A percentile compares a stretch with the other conserved stretches of the same genome.
These are phyloP conservation scores for Eudorina sp. DNA, from an alignment of 139 green algal species.

Conservation along the genomic window DNA sequence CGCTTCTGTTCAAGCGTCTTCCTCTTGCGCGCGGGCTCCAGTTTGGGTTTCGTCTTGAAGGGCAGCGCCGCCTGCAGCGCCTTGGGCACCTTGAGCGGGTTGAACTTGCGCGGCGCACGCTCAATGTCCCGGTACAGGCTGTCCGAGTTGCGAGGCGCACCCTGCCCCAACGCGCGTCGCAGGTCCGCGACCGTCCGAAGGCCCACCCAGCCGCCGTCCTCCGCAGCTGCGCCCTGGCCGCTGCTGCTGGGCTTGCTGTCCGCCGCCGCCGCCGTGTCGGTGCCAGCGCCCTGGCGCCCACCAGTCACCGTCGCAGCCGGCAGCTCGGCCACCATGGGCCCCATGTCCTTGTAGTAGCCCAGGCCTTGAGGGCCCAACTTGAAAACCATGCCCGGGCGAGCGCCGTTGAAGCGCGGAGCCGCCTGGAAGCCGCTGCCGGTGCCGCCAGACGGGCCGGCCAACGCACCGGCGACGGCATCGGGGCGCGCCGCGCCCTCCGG, in stretches of 20 bases:
- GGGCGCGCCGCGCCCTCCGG: no score
- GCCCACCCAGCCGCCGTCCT: conserved; percentile 51
- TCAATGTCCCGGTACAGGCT: conserved; percentile 92
- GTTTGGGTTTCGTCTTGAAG: conserved; percentile 97
- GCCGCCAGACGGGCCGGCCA: not conserved
- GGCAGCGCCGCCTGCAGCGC: conserved; percentile 89
- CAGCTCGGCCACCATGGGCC: conserved; percentile 26
- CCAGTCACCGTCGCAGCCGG: not conserved
- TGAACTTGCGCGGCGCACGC: conserved; percentile 88
- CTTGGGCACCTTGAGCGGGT: conserved; percentile 89
- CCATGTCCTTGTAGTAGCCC: conserved; percentile 89
- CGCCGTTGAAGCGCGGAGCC: conserved; percentile 67
- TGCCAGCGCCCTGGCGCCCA: not conserved
- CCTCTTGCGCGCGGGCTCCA: conserved; percentile 73
- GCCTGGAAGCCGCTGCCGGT: conserved; percentile 62
- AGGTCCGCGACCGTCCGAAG: conserved; percentile 94
- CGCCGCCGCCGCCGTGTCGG: conserved; percentile 3
- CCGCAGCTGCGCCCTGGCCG: not conserved
- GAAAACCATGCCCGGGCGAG: conserved; percentile 78
- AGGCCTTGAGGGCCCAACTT: conserved; percentile 74
- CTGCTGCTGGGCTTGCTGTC: not conserved
- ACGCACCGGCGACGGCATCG: not conserved
- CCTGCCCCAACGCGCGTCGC: conserved; percentile 79
- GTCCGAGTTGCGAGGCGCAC: conserved; percentile 88
- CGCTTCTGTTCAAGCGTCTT: conserved; percentile 90